These are phyloP conservation scores for Mortierella sp. DNA, from an alignment of 371 early-diverging fungal genomes.

Conservation along the genomic window DNA sequence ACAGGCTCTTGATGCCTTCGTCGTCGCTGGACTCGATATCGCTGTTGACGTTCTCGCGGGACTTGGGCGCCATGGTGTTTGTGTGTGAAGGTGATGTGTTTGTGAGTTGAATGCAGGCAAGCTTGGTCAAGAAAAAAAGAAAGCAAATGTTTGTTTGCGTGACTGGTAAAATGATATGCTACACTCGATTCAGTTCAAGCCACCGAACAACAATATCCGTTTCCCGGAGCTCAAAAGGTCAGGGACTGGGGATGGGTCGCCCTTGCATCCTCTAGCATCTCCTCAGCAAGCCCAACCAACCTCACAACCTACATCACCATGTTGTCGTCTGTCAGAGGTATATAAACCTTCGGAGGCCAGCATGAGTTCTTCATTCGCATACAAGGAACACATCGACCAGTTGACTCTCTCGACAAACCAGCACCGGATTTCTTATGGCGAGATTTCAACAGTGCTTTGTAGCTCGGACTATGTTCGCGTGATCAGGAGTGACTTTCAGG, in stretches of 20 bases:
- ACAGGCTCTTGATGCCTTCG: conserved; percentile 49
- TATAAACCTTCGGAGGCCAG: background rate
- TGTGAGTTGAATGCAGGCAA: background rate
- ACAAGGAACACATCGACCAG: background rate
- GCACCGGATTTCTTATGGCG: background rate
- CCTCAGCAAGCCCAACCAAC: background rate
- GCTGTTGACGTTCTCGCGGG: conserved; percentile 34
- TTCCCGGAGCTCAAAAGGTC: conserved; percentile 1
- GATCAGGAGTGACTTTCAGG: background rate
- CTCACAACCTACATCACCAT: conserved; percentile 10
- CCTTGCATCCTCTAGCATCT: background rate
- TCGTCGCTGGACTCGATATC: conserved; percentile 51
- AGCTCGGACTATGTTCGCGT: background rate
- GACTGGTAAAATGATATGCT: background rate
- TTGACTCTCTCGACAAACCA: background rate
- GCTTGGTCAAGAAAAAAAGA: background rate
- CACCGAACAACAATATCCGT: conserved; percentile 11
- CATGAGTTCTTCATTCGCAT: background rate
- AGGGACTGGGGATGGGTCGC: background rate
- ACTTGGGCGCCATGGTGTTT: conserved; percentile 44
- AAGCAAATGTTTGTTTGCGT: conserved; percentile 11
- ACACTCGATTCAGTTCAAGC: background rate
- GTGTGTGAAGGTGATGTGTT: too few species aligned
- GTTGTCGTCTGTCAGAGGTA: conserved; percentile 36
- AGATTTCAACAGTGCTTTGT: background rate